A percentile compares a stretch with the other conserved stretches of the same genome.
Conservation (phyloP, 2,329 filamentous ascomycete species). For the Calonectria hongkongensis region DNA sequence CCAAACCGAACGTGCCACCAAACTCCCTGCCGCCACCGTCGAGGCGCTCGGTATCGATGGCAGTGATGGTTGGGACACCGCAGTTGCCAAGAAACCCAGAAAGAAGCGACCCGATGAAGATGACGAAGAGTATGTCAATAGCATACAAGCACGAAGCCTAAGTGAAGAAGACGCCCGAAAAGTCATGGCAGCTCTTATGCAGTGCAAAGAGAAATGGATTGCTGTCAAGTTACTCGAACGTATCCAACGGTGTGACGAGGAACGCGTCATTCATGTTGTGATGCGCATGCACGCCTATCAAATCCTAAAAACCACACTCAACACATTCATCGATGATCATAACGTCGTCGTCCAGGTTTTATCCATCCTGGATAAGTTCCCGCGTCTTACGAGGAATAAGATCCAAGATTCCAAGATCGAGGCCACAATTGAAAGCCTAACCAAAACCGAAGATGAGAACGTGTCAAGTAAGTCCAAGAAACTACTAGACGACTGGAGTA, state of each 20-base stretch:
- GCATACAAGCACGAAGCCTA: slow-evolving; percentile 85
- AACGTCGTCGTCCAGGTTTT: slow-evolving; percentile 94
- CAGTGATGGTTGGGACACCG: slow-evolving; percentile 92
- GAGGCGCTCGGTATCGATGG: slow-evolving; percentile 97
- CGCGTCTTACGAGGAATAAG: slow-evolving; percentile 95
- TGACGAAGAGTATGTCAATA: slow-evolving; percentile 96
- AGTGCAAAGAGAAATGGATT: slow-evolving; percentile 99
- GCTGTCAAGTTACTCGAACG: slow-evolving; percentile 94
- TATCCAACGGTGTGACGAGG: slow-evolving; percentile 90
- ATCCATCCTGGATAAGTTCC: slow-evolving; percentile 91
- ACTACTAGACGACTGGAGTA: slow-evolving; percentile 90
- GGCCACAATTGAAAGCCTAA: slow-evolving; percentile 82
- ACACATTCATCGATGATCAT: slow-evolving; percentile 89
- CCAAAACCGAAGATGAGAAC: slow-evolving; percentile 80
- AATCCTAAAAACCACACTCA: slow-evolving; percentile 91
- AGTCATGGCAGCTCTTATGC: slow-evolving; percentile 97
- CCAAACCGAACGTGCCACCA: slow-evolving; percentile 95
- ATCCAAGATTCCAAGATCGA: slow-evolving; percentile 98
- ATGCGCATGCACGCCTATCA: slow-evolving; percentile 98
- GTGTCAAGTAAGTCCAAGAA: slow-evolving; percentile 82
- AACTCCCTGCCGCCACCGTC: slow-evolving; percentile 90
- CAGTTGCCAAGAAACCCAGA: slow-evolving; percentile 90
- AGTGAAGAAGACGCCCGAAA: slow-evolving; percentile 91
- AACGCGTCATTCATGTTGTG: slow-evolving; percentile 89
- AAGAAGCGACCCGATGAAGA: slow-evolving; percentile 95